phyloP scores from a whole-genome alignment of 768 basidiomycete species.

The Kwoniella dendrophila region DNA sequence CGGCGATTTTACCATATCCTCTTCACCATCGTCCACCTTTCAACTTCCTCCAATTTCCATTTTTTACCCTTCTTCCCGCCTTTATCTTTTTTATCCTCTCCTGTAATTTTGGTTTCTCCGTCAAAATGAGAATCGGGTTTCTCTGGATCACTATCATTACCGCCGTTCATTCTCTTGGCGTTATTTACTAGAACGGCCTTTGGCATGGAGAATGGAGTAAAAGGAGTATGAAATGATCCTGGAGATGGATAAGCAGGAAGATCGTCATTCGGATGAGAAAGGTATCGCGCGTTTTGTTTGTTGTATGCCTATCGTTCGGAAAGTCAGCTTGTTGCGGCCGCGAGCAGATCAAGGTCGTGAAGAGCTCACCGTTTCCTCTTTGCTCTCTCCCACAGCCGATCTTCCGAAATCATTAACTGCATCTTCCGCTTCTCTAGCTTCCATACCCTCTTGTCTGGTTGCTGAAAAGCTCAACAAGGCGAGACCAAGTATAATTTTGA shows the following conservation, averaged over 20 bases:
- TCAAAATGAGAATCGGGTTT: constrained; percentile 1
- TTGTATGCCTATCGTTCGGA: constrained; percentile 68
- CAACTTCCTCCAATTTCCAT: constrained; percentile 81
- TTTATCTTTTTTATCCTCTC: constrained; percentile 24
- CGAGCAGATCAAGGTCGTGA: background rate
- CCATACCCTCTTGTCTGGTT: constrained; percentile 72
- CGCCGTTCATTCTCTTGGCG: background rate
- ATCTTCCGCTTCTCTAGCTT: constrained; percentile 71
- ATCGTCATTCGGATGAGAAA: constrained; percentile 72
- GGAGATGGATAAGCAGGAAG: constrained; percentile 57
- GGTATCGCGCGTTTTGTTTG: constrained; percentile 70
- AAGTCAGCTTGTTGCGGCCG: background rate
- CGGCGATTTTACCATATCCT: constrained; percentile 71
- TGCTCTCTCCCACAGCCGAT: constrained; percentile 87
- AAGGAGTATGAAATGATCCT: constrained; percentile 4
- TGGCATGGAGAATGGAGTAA: background rate
- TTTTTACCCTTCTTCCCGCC: constrained; percentile 62
- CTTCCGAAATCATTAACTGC: constrained; percentile 82
- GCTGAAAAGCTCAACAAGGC: constrained; percentile 83
- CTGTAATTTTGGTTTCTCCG: constrained; percentile 21
- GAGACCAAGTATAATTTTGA: constrained; percentile 92
- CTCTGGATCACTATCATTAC: constrained; percentile 30
- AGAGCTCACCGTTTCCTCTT: constrained; percentile 72
- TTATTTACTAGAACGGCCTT: constrained; percentile 6
- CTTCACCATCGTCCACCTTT: constrained; percentile 94